Evolutionary conservation across 179 eudicot species (phyloP).

Genomic region (Camellia oleifera): DNA sequence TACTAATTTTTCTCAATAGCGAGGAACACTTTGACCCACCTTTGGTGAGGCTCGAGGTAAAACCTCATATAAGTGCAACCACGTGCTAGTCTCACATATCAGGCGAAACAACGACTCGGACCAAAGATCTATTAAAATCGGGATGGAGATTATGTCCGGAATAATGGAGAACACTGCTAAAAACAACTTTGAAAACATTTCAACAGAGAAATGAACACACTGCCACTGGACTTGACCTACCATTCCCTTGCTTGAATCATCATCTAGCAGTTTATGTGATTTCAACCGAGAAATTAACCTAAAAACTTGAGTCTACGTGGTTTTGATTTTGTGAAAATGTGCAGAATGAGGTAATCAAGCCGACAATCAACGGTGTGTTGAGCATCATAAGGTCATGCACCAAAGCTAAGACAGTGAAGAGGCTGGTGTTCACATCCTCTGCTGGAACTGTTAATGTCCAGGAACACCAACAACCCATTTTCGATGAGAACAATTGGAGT

Average conservation of each 20-base stretch:
- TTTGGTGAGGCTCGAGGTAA: too few relatives aligned
- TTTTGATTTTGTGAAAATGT: neutral
- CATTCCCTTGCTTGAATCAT: neutral
- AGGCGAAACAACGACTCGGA: too few relatives aligned
- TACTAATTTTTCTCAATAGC: too few relatives aligned
- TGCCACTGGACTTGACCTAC: too few relatives aligned
- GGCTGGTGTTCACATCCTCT: conserved; percentile 75
- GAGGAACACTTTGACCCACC: too few relatives aligned
- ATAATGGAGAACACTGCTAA: too few relatives aligned
- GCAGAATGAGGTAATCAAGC: conserved; percentile 91
- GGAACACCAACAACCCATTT: conserved; percentile 44
- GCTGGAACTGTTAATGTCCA: conserved; percentile 77
- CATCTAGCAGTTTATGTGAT: neutral
- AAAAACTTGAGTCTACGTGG: neutral
- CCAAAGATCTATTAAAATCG: too few relatives aligned
- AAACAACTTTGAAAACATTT: too few relatives aligned
- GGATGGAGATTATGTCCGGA: too few relatives aligned
- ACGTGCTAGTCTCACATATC: too few relatives aligned
- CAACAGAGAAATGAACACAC: too few relatives aligned
- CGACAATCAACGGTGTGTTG: conserved; percentile 66
- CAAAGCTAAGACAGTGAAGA: conserved; percentile 64
- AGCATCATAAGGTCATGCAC: conserved; percentile 76
- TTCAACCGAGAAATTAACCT: neutral
- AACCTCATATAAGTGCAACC: too few relatives aligned
- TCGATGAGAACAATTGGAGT: conserved; percentile 72